Conservation (phyloP, 2,329 filamentous ascomycete species). For the Talaromyces islandicus region DNA sequence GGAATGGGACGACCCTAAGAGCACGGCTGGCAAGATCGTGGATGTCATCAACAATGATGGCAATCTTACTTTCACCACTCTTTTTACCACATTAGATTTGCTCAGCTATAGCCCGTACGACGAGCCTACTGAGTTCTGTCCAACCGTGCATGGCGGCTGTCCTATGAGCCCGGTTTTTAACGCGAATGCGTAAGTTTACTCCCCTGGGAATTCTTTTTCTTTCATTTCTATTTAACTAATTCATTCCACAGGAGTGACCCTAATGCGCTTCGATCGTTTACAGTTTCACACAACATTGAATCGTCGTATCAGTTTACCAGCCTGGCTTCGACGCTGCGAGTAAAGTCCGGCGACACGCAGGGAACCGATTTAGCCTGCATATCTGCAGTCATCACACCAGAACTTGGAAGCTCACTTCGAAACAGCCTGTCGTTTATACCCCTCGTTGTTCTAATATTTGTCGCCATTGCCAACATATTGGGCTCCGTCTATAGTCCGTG, state of each 20-base stretch:
- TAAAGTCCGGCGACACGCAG: constrained; percentile 66
- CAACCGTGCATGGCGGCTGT: constrained; percentile 56
- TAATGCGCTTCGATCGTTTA: constrained; percentile 61
- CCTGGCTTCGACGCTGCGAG: constrained; percentile 64
- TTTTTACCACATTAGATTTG: constrained; percentile 66
- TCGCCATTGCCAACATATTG: constrained; percentile 74
- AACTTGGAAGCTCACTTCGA: constrained; percentile 64
- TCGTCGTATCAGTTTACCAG: constrained; percentile 85
- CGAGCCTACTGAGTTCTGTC: constrained; percentile 60
- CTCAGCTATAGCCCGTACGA: constrained; percentile 69
- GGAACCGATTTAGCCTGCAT: constrained; percentile 70
- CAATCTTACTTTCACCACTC: constrained; percentile 58
- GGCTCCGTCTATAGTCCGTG: constrained; percentile 88
- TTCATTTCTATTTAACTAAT: neutral
- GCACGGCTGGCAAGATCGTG: constrained; percentile 70
- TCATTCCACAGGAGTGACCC: constrained; percentile 37
- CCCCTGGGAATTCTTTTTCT: constrained; percentile 1
- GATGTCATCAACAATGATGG: constrained; percentile 53
- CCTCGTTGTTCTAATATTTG: constrained; percentile 68
- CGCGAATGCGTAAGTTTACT: constrained; percentile 41
- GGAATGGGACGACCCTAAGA: constrained; percentile 56
- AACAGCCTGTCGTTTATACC: constrained; percentile 70
- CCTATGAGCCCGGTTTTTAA: constrained; percentile 70
- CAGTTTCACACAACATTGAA: constrained; percentile 65
- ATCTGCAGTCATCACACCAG: constrained; percentile 75